These are phyloP conservation scores for Astrocystis sublimbata DNA, from an alignment of 495 filamentous ascomycete genomes.

Conservation along the genomic window DNA sequence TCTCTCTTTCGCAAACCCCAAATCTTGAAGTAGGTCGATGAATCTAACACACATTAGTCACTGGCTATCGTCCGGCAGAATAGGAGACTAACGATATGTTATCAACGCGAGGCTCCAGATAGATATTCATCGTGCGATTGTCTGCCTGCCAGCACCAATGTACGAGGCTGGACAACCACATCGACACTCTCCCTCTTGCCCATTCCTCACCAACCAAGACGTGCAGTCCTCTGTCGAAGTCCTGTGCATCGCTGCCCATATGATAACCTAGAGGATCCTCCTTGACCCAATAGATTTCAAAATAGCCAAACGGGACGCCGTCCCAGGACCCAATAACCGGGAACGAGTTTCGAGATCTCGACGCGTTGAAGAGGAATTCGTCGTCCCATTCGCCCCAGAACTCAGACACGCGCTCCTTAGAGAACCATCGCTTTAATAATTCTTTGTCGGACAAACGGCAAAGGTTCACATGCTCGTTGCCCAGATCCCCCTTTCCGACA, in stretches of 20 bases:
- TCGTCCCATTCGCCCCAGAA: slow-evolving; percentile 79
- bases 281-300: slow-evolving; percentile 98
- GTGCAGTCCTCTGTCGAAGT: slow-evolving; percentile 89
- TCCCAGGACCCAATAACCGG: slow-evolving; percentile 94
- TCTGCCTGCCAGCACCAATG: slow-evolving; percentile 83
- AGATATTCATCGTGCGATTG: slow-evolving; percentile 74
- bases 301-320: slow-evolving; percentile 93
- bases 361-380: slow-evolving; percentile 61
- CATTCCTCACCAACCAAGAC: slow-evolving; percentile 90
- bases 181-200: slow-evolving; percentile 73
- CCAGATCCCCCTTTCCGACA: slow-evolving; percentile 39
- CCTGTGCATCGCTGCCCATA: slow-evolving; percentile 59
- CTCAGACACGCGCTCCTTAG: slow-evolving; percentile 75
- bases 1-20: slow-evolving; percentile 85
- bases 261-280: slow-evolving; percentile 77
- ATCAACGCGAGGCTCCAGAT: slow-evolving; percentile 89
- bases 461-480: slow-evolving; percentile 29
- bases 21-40: slow-evolving; percentile 68
- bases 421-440: slow-evolving; percentile 87
- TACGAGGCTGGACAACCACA: slow-evolving; percentile 82
- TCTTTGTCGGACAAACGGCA: slow-evolving; percentile 62
- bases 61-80: neutral
- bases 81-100: slow-evolving; percentile 71
- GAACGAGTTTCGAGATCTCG: slow-evolving; percentile 74
- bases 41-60: slow-evolving; percentile 56